Percentiles rank a stretch among this genome's conserved stretches.
phyloP scores from a whole-genome alignment of 1,284 basidiomycete genomes.

The Porogramme epimiltina region DNA sequence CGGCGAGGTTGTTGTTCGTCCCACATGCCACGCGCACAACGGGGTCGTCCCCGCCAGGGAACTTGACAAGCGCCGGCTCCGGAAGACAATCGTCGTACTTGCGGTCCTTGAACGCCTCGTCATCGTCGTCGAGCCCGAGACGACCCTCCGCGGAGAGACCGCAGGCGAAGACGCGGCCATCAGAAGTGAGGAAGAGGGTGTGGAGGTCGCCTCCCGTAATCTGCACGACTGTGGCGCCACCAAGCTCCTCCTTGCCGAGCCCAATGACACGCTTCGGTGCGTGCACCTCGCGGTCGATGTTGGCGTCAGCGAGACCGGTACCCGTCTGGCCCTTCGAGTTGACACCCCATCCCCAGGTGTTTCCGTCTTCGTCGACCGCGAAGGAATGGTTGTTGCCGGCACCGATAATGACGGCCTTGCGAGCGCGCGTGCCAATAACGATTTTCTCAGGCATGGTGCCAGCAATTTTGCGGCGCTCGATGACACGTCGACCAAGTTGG shows the following conservation, averaged over 20 bases:
- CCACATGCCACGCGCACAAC: constrained; percentile 80
- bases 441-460: constrained; percentile 84
- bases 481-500: constrained; percentile 84
- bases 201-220: constrained; percentile 86
- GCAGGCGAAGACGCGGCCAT: constrained; percentile 83
- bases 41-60: constrained; percentile 71
- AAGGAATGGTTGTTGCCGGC: constrained; percentile 88
- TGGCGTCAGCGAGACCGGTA: constrained; percentile 47
- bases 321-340: constrained; percentile 80
- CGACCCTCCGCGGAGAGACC: constrained; percentile 82
- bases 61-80: constrained; percentile 66
- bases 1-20: constrained; percentile 81
- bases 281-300: constrained; percentile 58
- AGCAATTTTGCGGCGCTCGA: constrained; percentile 83
- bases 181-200: constrained; percentile 82
- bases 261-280: constrained; percentile 70
- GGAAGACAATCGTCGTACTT: constrained; percentile 56
- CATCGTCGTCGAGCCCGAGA: constrained; percentile 70
- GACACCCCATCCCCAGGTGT: constrained; percentile 90
- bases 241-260: constrained; percentile 68
- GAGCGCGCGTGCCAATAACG: constrained; percentile 63
- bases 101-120: constrained; percentile 54
- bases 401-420: constrained; percentile 78
- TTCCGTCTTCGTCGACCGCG: constrained; percentile 81
- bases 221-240: constrained; percentile 68